phyloP scores from a whole-genome alignment of 306 rosid genomes.

The Quercus glauca region DNA sequence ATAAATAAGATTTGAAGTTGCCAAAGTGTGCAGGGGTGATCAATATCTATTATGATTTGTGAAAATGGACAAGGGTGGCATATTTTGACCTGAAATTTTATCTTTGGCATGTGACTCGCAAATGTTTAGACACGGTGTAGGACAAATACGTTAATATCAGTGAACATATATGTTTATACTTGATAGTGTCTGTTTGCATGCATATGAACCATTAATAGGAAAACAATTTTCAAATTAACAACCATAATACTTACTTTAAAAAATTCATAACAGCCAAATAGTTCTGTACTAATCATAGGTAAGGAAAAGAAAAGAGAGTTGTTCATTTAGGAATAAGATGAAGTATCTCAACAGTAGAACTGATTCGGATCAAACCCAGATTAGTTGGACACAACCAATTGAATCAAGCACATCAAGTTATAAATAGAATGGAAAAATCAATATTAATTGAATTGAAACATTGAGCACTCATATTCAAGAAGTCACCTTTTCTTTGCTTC shows the following conservation, averaged over 20 bases:
- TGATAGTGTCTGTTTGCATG: not conserved
- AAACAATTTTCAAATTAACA: too few species aligned
- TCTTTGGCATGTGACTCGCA: too few species aligned
- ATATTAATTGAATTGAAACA: not conserved
- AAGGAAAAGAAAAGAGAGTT: not conserved
- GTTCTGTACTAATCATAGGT: too few species aligned
- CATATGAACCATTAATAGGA: not conserved
- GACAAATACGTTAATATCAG: too few species aligned
- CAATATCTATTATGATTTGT: not conserved
- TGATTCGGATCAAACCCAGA: not conserved
- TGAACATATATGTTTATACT: not conserved
- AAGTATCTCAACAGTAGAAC: not conserved
- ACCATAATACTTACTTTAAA: too few species aligned
- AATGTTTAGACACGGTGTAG: too few species aligned
- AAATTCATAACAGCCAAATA: too few species aligned
- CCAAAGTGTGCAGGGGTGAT: not conserved
- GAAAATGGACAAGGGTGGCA: too few species aligned
- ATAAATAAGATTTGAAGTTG: too few species aligned
- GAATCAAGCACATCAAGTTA: too few species aligned
- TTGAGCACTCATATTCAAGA: not conserved
- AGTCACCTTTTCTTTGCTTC: constrained; percentile 36
- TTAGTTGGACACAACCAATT: not conserved
- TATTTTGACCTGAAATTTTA: too few species aligned
- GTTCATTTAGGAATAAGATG: not conserved
- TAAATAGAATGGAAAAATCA: not conserved